These are phyloP conservation scores for Gamarada debralockiae DNA, from an alignment of 495 filamentous ascomycete genomes.

Conservation along the genomic window DNA sequence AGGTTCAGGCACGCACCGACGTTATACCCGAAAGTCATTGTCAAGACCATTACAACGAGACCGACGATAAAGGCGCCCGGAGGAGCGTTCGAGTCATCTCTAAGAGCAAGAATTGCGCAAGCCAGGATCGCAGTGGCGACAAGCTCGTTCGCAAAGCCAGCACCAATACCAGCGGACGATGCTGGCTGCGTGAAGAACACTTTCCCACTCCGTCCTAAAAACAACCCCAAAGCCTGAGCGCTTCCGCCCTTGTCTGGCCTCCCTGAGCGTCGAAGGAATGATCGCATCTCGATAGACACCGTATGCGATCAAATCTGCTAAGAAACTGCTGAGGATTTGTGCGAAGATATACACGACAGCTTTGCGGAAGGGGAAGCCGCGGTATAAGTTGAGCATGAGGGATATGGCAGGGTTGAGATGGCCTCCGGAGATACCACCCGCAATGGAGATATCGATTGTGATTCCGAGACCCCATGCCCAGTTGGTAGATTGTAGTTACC, in stretches of 20 bases:
- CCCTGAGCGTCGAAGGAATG: constrained; percentile 26
- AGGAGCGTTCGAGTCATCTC: constrained; percentile 52
- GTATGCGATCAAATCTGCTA: constrained; percentile 41
- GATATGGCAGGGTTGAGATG: constrained; percentile 51
- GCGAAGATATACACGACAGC: constrained; percentile 45
- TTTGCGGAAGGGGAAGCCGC: constrained; percentile 44
- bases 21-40: constrained; percentile 42
- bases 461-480: constrained; percentile 52
- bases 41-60: constrained; percentile 38
- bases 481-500: constrained; percentile 40
- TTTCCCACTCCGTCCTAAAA: constrained; percentile 24
- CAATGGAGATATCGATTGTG: constrained; percentile 54
- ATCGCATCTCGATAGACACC: constrained; percentile 48
- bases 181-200: constrained; percentile 41
- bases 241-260: background rate
- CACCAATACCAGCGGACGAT: constrained; percentile 37
- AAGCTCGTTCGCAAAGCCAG: constrained; percentile 51
- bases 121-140: constrained; percentile 41
- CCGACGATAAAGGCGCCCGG: constrained; percentile 46
- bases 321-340: constrained; percentile 44
- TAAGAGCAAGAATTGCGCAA: constrained; percentile 46
- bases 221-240: background rate
- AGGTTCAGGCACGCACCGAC: constrained; percentile 47
- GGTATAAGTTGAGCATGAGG: constrained; percentile 45
- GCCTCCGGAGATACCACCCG: constrained; percentile 50